phyloP scores from a whole-genome alignment of 139 green algal species.

The Chlamydomonas eustigma region DNA sequence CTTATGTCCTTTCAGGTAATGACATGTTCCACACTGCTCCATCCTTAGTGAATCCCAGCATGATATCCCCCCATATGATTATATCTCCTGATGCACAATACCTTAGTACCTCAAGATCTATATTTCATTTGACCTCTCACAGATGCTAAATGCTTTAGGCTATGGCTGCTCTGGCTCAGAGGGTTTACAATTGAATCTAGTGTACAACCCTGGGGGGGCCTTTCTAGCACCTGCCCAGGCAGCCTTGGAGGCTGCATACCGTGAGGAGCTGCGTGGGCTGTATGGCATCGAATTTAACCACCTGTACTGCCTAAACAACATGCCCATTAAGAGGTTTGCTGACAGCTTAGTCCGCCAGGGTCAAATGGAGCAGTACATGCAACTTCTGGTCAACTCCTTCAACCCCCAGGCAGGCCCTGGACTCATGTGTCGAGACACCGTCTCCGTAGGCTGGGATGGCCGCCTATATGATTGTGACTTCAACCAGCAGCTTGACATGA shows the following conservation, averaged over 20 bases:
- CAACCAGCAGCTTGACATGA: conserved; percentile 95
- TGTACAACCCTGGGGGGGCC: conserved; percentile 93
- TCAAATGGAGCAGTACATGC: conserved; percentile 86
- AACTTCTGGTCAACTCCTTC: conserved; percentile 80
- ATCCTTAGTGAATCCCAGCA: too few relatives aligned
- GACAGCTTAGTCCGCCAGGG: conserved; percentile 50
- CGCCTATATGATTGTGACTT: conserved; percentile 96
- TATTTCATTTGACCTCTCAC: too few relatives aligned
- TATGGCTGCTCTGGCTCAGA: conserved; percentile 68
- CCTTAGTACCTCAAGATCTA: too few relatives aligned
- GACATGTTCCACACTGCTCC: too few relatives aligned
- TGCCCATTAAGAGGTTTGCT: conserved; percentile 97
- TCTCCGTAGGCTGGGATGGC: conserved; percentile 89
- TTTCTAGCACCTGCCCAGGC: conserved; percentile 34
- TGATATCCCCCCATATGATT: too few relatives aligned
- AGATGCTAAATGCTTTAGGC: conserved; percentile 77
- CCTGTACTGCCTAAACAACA: conserved; percentile 97
- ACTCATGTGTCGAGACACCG: conserved; percentile 77
- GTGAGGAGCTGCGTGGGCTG: conserved; percentile 40
- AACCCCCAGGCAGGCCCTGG: conserved; percentile 69
- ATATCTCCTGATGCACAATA: too few relatives aligned
- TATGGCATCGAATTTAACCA: conserved; percentile 85
- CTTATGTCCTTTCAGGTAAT: too few relatives aligned
- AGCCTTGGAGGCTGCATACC: conserved; percentile 58
- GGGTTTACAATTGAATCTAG: conserved; percentile 81